Base-by-base conservation (phyloP, 1,139 yeast genomes). In the Pichia norvegensis region DNA sequence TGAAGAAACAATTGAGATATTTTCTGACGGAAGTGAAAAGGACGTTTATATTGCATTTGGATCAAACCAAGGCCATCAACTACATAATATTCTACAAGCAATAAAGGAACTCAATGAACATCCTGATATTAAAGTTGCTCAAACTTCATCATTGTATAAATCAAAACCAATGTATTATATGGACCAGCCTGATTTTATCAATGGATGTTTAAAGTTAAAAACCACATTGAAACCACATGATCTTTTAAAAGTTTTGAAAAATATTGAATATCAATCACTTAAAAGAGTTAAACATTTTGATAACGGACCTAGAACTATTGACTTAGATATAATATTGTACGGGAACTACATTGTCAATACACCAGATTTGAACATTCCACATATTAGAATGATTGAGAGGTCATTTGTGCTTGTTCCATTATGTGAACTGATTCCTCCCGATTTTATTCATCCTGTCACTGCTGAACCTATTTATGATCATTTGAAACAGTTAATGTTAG, bases 221-320 rank as follows among this genome's bases (percentile, higher is more conserved):
- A 74, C 84, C 0, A 62, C 62, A 7, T 64, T 80, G 40, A 54
- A 73, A 0, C 97, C 99, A 1, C 69, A 73, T 38, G 79, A 78
- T 1, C 67, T 94, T 21, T 67, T 92, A 40, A 62, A 64, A 19
- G 67, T 72, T 3, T 65, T 90, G 48, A 90, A 94, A 59, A 71
- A 74, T 25, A 83, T 92, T 40, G 99, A 92, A 63, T 85, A 85
- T 56, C 69, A 77, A 7, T 76, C 74, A 29, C 67, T 90, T 36
- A 70, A 75, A n/a, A 69, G 99, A 43, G 79, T 80, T 22, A 92
- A 92, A 60, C 67, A 78, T 38, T 73, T 86, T 52, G 90, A 85
- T 29, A 92, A 92, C 59, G 97, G 98, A 0, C 98, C 98, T 7
- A 70, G 99, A 49, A 68, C 84, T 10, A 85, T 92, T 46, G 99